Evolutionary conservation across 495 filamentous ascomycete species (phyloP).

Genomic region (Hypoxylon fragiforme): DNA sequence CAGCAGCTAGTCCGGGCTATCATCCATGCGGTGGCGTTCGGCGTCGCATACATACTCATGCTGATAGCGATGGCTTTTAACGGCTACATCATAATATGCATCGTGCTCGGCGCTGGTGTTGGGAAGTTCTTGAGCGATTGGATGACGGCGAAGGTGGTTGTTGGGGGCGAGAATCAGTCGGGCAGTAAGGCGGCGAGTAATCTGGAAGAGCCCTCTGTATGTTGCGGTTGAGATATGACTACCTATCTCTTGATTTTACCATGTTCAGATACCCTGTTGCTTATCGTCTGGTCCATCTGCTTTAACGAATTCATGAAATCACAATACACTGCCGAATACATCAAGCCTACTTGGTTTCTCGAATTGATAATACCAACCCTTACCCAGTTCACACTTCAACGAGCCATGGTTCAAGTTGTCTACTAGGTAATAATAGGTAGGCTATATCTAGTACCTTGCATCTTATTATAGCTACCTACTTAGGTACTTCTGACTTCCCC

Average conservation of each 20-base stretch:
- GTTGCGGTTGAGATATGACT: conserved; percentile 31
- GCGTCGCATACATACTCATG: conserved; percentile 62
- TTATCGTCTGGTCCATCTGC: not conserved
- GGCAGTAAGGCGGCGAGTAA: conserved; percentile 5
- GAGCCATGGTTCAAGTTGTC: too few relatives aligned
- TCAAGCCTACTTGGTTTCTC: too few relatives aligned
- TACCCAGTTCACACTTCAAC: too few relatives aligned
- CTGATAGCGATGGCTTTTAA: conserved; percentile 60
- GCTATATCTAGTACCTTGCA: too few relatives aligned
- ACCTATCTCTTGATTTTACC: conserved; percentile 1
- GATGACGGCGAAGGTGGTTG: conserved; percentile 34
- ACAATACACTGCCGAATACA: not conserved
- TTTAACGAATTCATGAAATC: not conserved
- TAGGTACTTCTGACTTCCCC: too few relatives aligned
- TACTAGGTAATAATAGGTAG: too few relatives aligned
- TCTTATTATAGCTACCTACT: too few relatives aligned
- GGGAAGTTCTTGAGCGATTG: conserved; percentile 53
- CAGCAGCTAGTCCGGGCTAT: conserved; percentile 54
- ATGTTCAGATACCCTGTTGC: conserved; percentile 23
- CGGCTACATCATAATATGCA: conserved; percentile 61
- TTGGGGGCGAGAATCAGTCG: conserved; percentile 12
- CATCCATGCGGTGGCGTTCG: conserved; percentile 55
- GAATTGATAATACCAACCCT: too few relatives aligned
- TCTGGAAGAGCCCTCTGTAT: conserved; percentile 34
- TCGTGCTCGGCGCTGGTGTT: conserved; percentile 55